Base-by-base conservation (phyloP, 2,329 filamentous ascomycete genomes). In the Bipolaris sorokiniana region DNA sequence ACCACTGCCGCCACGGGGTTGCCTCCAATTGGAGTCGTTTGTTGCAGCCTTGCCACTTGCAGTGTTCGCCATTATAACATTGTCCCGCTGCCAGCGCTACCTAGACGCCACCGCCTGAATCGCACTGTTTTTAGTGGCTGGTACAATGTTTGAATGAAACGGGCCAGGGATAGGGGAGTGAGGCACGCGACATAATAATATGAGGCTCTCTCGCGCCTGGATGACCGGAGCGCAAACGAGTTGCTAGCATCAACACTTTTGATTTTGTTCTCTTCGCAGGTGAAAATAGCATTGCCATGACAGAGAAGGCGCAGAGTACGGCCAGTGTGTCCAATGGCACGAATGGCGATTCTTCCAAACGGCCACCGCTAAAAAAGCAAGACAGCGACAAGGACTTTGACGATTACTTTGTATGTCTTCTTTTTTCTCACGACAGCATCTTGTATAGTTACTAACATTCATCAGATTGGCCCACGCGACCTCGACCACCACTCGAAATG, bases 401-500 rank as follows among this genome's bases (percentile, higher is more conserved):
- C 3, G 40, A 42, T 42, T 42, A 42, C 22, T 26, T 42, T n/a
- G 40, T 41, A 41, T 42, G 40, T 42, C 40, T 26, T 26, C 13
- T 16, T 20, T 23, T 42, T 20, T 16, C 23, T 42, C 23, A 16
- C 15, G 15, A 15, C n/a, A 26, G 40, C 22, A 26, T 7, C 3
- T 7, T 26, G 22, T 16, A 5, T 31, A 42, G 7, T 42, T 6
- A 10, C 40, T 42, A 42, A 42, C 13, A 42, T n/a, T 23, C 13
- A 7, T n/a, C 7, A 75, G 72, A 47, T 73, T 22, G 86, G 86
- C 9, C 90, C 90, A 22, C 84, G 88, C 59, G 86, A 91, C 70
- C 83, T 90, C 53, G 82, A 87, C 54, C 84, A 85, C 65, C 89
- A 92, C 75, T 91, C 89, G 13, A 91, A 90, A 82, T 88, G 88